Evolutionary conservation across 2,329 filamentous ascomycete genomes (phyloP).

Genomic region (Blastomyces emzantsi): DNA sequence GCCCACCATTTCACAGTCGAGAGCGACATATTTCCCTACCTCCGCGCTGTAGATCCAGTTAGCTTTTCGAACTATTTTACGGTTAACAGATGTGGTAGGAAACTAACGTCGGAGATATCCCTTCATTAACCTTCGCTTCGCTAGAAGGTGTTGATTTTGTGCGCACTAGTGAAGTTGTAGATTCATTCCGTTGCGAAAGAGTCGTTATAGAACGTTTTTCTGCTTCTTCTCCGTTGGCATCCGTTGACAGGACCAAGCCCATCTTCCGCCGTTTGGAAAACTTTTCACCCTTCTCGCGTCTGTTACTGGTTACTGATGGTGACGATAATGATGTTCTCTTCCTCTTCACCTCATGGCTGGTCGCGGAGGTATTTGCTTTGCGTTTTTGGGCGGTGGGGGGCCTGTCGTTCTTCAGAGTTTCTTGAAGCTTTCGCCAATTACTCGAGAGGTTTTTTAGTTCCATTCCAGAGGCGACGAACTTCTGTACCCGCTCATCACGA

Average conservation of each 20-base stretch:
- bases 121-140: slow-evolving; percentile 52
- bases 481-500: slow-evolving; percentile 1
- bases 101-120: slow-evolving; percentile 42
- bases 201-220: neutral
- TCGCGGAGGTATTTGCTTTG: slow-evolving; percentile 19
- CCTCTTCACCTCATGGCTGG: slow-evolving; percentile 14
- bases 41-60: slow-evolving; percentile 44
- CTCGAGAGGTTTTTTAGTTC: slow-evolving; percentile 38
- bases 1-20: slow-evolving; percentile 99
- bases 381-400: slow-evolving; percentile 23
- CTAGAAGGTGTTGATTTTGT: slow-evolving; percentile 12
- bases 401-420: slow-evolving; percentile 32
- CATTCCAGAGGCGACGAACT: slow-evolving; percentile 26
- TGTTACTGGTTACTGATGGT: slow-evolving; percentile 4
- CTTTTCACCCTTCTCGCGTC: neutral
- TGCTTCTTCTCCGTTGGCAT: slow-evolving; percentile 2
- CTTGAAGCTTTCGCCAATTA: slow-evolving; percentile 45
- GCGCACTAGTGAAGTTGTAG: slow-evolving; percentile 17
- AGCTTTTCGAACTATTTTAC: slow-evolving; percentile 4
- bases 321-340: slow-evolving; percentile 12
- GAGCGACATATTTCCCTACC: slow-evolving; percentile 79
- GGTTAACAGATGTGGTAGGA: slow-evolving; percentile 13
- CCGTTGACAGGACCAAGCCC: neutral
- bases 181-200: slow-evolving; percentile 12
- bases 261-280: slow-evolving; percentile 5